Evolutionary conservation across 2,329 filamentous ascomycete species (phyloP).

Genomic region (Beauveria sp.): DNA sequence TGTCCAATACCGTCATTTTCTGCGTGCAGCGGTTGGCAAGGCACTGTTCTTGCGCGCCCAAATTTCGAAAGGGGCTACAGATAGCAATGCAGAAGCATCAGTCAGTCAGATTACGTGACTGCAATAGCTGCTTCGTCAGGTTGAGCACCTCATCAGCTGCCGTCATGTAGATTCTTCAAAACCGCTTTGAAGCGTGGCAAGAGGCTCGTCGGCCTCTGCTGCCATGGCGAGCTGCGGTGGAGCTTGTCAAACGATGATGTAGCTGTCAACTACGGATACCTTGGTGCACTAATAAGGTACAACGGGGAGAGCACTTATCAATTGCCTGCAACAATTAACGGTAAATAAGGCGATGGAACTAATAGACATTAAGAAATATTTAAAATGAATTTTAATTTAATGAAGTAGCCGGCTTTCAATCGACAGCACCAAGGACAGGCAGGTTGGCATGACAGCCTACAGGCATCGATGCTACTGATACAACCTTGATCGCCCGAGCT

Average conservation of each 20-base stretch:
- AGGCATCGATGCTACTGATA: too few species aligned
- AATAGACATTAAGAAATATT: accelerated
- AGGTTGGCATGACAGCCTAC: too few species aligned
- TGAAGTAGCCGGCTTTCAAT: too few species aligned
- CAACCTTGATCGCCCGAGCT: too few species aligned
- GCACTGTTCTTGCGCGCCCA: neutral
- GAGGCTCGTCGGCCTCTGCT: neutral
- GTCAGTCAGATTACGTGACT: neutral
- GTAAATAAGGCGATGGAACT: too few species aligned
- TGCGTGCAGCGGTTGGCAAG: neutral
- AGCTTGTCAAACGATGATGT: too few species aligned
- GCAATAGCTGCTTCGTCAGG: neutral
- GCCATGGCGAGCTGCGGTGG: neutral
- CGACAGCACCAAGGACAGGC: too few species aligned
- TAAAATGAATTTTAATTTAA: too few species aligned
- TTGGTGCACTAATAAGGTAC: too few species aligned
- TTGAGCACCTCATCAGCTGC: neutral
- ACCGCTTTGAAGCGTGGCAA: neutral
- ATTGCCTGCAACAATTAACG: too few species aligned
- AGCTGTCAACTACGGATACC: too few species aligned
- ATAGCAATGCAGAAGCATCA: neutral
- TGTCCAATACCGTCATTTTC: neutral
- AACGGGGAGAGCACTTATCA: too few species aligned
- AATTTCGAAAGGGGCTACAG: neutral
- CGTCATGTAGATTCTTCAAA: neutral